A percentile compares a stretch with the other conserved stretches of the same genome.
Evolutionary conservation across 1,284 basidiomycete genomes (phyloP).

Genomic region (Irpex sp.): DNA sequence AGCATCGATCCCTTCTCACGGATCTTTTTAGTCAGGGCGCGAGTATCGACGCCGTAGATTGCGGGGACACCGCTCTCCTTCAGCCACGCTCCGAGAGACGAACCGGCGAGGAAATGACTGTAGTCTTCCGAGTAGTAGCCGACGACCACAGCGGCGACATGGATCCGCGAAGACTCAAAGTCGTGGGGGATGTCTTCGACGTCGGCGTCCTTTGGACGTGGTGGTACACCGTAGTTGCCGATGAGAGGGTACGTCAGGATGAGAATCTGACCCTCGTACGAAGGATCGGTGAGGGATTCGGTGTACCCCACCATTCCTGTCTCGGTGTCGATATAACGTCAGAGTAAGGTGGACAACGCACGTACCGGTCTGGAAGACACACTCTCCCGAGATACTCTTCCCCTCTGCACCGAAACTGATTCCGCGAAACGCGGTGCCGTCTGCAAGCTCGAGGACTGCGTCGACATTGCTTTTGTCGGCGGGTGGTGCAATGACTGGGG

Average conservation of each 20-base stretch:
- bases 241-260: constrained; percentile 96
- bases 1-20: constrained; percentile 94
- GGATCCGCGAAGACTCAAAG: constrained; percentile 95
- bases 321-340: not conserved
- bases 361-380: constrained; percentile 99
- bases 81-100: constrained; percentile 90
- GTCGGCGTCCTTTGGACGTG: constrained; percentile 50
- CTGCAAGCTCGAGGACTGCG: constrained; percentile 85
- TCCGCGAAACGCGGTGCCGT: constrained; percentile 87
- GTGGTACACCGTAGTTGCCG: constrained; percentile 98
- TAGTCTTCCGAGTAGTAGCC: constrained; percentile 95
- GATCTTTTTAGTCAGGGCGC: constrained; percentile 95
- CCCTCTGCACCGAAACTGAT: constrained; percentile 91
- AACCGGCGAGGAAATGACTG: constrained; percentile 92
- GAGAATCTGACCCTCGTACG: constrained; percentile 98
- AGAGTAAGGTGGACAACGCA: constrained; percentile 13
- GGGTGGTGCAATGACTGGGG: constrained; percentile 50
- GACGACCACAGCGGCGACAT: constrained; percentile 89
- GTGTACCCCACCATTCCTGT: constrained; percentile 99
- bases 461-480: constrained; percentile 34
- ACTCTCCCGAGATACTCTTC: constrained; percentile 95
- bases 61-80: constrained; percentile 95
- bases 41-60: constrained; percentile 95
- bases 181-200: constrained; percentile 68
- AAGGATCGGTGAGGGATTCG: constrained; percentile 97